A percentile compares a stretch with the other conserved stretches of the same genome.
phyloP scores from a whole-genome alignment of 2,329 filamentous ascomycete genomes.

The Hirsutella thompsonii region DNA sequence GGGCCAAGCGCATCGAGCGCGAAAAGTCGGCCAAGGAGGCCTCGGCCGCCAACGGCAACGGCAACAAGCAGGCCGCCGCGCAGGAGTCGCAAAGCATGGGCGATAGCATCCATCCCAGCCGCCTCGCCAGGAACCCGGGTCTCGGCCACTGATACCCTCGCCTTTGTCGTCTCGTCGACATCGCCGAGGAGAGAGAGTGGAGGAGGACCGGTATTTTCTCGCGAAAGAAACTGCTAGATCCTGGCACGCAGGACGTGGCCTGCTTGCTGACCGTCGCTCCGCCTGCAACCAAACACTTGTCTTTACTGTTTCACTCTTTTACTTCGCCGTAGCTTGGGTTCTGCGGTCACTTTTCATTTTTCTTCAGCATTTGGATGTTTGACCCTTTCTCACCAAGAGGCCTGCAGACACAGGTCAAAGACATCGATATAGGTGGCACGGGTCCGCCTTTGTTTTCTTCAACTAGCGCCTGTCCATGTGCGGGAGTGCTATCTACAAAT shows the following conservation, averaged over 20 bases:
- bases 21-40: conserved; percentile 26
- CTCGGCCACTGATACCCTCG: conserved; percentile 2
- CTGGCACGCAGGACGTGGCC: too few relatives aligned
- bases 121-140: conserved; percentile 19
- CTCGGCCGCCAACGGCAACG: conserved; percentile 10
- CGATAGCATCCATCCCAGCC: conserved; percentile 38
- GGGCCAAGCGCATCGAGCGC: conserved; percentile 32
- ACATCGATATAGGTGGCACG: too few relatives aligned
- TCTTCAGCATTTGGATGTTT: too few relatives aligned
- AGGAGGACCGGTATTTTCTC: too few relatives aligned
- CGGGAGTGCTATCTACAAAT: conserved; percentile 5
- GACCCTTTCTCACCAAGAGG: too few relatives aligned
- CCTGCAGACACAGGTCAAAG: not conserved
- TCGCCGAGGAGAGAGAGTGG: not conserved
- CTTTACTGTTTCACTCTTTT: too few relatives aligned
- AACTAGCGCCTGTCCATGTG: conserved; percentile 1
- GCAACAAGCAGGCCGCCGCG: conserved; percentile 13
- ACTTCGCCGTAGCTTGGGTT: too few relatives aligned
- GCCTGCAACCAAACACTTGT: too few relatives aligned
- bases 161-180: not conserved
- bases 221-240: too few relatives aligned
- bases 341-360: too few relatives aligned
- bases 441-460: not conserved
- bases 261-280: too few relatives aligned
- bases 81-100: conserved; percentile 7